Base-by-base conservation (phyloP, 768 basidiomycete species). In the Kwoniella sp. region DNA sequence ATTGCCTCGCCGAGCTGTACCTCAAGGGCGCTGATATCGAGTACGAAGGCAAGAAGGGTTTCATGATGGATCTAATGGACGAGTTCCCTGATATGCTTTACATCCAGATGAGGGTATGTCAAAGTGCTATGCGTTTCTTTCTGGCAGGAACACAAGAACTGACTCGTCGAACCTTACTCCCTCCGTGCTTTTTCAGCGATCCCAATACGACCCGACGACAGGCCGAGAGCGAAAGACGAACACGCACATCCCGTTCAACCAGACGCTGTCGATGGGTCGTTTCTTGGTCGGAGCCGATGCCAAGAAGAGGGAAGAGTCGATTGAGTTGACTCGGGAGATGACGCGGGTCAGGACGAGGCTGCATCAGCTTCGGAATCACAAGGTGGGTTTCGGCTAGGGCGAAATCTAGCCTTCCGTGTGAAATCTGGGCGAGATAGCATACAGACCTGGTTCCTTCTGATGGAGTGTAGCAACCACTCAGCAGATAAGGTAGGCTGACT, bases 191-290 rank as follows among this genome's bases (percentile, higher is more conserved):
- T n/a, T n/a, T n/a, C 52, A 80, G 79, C 69, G 79, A 55, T 78
- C 79, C 1, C 79, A 80, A 74, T 98, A 93, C 83, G 92, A 98
- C 77, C 87, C 92, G 9, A 89, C 92, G 70, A 92, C 90, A 0
- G 85, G 92, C 61, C 90, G 93, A 69, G 89, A 93, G 17, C 93
- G 91, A 84, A 99, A 99, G 81, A 93, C 91, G 4, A 95, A 99
- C 75, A 93, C 92, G 2, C 95, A 93, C 79, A 89, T 99, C 69
- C 90, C 88, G 73, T 96, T 95, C 76, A 87, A 85, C 20, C 90
- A 93, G 80, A 90, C 87, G 11, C 84, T 99, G 15, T 89, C 86
- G 75, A 87, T 98, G 86, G 93, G 96, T 79, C 88, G 96, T 15
- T 99, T 94, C 83, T 83, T 95, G 54, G 89, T 91, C 66, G 86